Evolutionary conservation across 1,284 basidiomycete genomes (phyloP).

Genomic region (Trametes hirsuta): DNA sequence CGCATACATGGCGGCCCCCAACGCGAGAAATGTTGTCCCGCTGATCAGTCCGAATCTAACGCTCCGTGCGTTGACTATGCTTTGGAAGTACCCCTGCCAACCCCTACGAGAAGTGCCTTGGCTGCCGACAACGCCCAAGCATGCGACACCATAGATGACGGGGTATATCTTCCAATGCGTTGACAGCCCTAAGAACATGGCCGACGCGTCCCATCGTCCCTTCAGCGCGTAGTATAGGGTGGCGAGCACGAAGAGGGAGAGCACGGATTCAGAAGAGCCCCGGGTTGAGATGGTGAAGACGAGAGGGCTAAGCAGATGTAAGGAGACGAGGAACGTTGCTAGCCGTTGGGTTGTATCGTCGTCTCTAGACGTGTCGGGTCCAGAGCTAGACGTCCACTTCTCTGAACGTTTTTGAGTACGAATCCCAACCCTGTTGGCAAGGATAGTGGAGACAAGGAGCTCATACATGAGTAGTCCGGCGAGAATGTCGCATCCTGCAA

Average conservation of each 20-base stretch:
- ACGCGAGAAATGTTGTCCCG: conserved; percentile 66
- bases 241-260: conserved; percentile 80
- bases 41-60: conserved; percentile 73
- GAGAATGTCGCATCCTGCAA: conserved; percentile 84
- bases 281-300: conserved; percentile 96
- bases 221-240: conserved; percentile 67
- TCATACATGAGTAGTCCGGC: conserved; percentile 81
- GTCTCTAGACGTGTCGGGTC: background rate
- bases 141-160: conserved; percentile 83
- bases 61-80: conserved; percentile 58
- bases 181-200: conserved; percentile 75
- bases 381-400: background rate
- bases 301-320: conserved; percentile 90
- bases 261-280: conserved; percentile 91
- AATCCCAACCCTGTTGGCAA: conserved; percentile 32
- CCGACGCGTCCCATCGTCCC: conserved; percentile 61
- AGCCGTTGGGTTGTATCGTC: conserved; percentile 10
- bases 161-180: conserved; percentile 98
- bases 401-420: background rate
- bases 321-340: conserved; percentile 59
- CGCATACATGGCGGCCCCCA: conserved; percentile 73
- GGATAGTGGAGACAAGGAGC: conserved; percentile 58
- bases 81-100: conserved; percentile 39
- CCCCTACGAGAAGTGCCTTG: conserved; percentile 27
- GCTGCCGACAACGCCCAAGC: conserved; percentile 67